Evolutionary conservation across 1,139 yeast species (phyloP), one percentile per base, ranked within the genome.

Genomic region (Casaregolazyma lundiana): DNA sequence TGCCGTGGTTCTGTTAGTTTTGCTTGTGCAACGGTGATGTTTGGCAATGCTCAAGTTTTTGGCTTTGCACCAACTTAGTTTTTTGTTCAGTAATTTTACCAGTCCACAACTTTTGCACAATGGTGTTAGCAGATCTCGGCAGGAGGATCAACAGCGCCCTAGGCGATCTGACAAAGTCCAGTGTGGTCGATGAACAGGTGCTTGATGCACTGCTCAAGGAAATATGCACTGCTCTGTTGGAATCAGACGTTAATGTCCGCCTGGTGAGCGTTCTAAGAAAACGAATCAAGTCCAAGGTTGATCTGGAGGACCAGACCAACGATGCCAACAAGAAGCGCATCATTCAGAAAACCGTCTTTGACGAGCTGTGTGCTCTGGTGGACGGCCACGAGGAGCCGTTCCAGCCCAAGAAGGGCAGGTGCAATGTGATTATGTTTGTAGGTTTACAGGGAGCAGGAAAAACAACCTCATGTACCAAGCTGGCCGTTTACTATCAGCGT

Each of bases 391-490:
- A 52, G n/a, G 63, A 64, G 41, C 84, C 90, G 4, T 94, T 83
- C 61, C 85, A 85, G 66, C 97, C 97, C 35, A 84, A 84, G 69
- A 90, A 90, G 70, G 81, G 81, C 52, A 74, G 76, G 57, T 62
- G 78, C 6, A 80, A 77, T 57, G 86, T 90, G 21, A 84, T 92
- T 54, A 92, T 92, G 98, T 86, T 92, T 75, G 98, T 92, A 48
- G 98, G 98, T 61, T 74, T 92, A 53, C 98, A 94, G 65, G 98
- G 98, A 71, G 95, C 97, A 7, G 98, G 98, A 77, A 92, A 92
- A 66, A 92, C 98, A 21, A 92, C 98, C 0, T 82, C 97, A 2
- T 90, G 97, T 79, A 92, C 98, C 1, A 92, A 92, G 65, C 73
- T 92, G 57, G 98, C 98, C 0, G 95, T 88, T 1, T 90, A 87